Percentiles rank a stretch among this genome's conserved stretches.
These are phyloP conservation scores for Brassica balearica DNA, from an alignment of 441 rosid species.

Conservation along the genomic window DNA sequence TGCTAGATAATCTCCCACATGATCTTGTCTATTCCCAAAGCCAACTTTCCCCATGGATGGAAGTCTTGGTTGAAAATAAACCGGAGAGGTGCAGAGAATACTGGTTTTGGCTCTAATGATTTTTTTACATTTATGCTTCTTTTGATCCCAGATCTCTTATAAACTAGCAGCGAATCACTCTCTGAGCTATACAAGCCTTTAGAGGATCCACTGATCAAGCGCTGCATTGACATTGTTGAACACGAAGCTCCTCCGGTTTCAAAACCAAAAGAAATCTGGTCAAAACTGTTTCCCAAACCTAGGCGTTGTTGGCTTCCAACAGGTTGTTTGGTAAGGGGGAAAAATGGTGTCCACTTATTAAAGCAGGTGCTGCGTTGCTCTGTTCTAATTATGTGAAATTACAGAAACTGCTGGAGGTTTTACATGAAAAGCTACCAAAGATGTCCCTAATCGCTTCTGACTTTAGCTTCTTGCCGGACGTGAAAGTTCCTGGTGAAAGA, in stretches of 20 bases:
- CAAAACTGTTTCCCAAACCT: conserved; percentile 82
- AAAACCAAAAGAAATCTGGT: conserved; percentile 62
- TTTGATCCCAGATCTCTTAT: conserved; percentile 34
- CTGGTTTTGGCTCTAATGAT: conserved; percentile 1
- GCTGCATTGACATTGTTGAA: conserved; percentile 74
- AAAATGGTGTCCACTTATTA: conserved; percentile 6
- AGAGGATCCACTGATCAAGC: conserved; percentile 74
- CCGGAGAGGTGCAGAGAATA: conserved; percentile 56
- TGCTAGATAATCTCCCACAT: conserved; percentile 97
- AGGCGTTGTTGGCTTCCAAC: conserved; percentile 96
- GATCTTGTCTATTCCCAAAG: conserved; percentile 84
- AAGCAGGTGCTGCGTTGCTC: conserved; percentile 13
- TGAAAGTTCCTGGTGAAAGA: conserved; percentile 86
- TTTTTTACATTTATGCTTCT: conserved; percentile 16
- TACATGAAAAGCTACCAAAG: conserved; percentile 84
- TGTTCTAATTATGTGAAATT: conserved; percentile 41
- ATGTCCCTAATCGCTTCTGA: conserved; percentile 97
- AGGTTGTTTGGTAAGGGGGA: conserved; percentile 77
- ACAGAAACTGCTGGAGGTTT: conserved; percentile 84
- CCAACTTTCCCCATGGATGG: conserved; percentile 91
- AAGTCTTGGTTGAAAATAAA: conserved; percentile 90
- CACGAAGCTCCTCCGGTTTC: conserved; percentile 51
- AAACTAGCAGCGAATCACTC: conserved; percentile 56
- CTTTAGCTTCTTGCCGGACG: conserved; percentile 95
- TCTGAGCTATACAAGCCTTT: conserved; percentile 79